Percentiles rank a stretch among this genome's conserved stretches.
phyloP scores from a whole-genome alignment of 148 eudicot genomes.

The Diospyros lotus region DNA sequence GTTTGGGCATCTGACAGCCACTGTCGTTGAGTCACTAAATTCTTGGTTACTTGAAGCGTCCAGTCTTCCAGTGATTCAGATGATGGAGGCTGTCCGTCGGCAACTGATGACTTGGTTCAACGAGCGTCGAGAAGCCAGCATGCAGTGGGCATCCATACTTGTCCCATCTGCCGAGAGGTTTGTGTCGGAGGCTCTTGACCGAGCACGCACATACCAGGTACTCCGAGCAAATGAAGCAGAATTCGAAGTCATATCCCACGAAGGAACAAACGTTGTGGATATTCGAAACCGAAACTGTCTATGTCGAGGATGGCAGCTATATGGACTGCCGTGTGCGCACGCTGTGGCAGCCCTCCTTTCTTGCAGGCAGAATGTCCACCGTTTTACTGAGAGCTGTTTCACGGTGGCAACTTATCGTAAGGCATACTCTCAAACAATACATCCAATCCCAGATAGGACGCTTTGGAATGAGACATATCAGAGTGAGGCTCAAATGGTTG shows the following conservation, averaged over 20 bases:
- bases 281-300: conserved; percentile 54
- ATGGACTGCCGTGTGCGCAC: conserved; percentile 73
- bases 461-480: conserved; percentile 37
- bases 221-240: conserved; percentile 67
- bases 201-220: conserved; percentile 50
- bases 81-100: conserved; percentile 73
- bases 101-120: conserved; percentile 74
- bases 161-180: conserved; percentile 62
- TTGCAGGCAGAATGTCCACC: conserved; percentile 67
- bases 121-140: conserved; percentile 59
- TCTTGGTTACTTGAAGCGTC: conserved; percentile 57
- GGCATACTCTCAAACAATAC: conserved; percentile 63
- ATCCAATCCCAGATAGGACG: conserved; percentile 59
- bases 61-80: conserved; percentile 56
- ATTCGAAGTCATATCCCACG: conserved; percentile 63
- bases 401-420: conserved; percentile 60
- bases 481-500: conserved; percentile 21
- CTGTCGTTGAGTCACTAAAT: conserved; percentile 40
- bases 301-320: conserved; percentile 66
- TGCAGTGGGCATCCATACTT: conserved; percentile 55
- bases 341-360: conserved; percentile 72
- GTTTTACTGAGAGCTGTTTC: conserved; percentile 67
- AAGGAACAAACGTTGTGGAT: conserved; percentile 54
- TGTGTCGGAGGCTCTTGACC: conserved; percentile 54
- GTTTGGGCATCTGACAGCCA: conserved; percentile 54